phyloP scores from a whole-genome alignment of 495 filamentous ascomycete species.

The Melanomma pulvis-pyrius region DNA sequence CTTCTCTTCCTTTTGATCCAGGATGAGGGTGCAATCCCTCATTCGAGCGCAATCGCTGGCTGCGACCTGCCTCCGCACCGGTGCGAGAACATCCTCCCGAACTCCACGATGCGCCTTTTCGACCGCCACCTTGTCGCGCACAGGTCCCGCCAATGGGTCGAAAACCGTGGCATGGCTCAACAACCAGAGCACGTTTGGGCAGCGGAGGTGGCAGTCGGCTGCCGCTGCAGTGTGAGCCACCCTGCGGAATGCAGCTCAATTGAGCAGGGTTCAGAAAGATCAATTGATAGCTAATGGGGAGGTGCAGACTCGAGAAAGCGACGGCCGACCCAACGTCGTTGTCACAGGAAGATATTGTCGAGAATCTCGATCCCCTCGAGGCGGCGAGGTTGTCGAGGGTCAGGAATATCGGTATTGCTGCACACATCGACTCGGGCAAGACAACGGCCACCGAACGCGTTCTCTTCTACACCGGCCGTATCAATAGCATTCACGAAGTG shows the following conservation, averaged over 20 bases:
- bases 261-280: neutral
- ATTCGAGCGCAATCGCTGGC: constrained; percentile 28
- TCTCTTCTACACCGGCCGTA: constrained; percentile 96
- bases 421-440: constrained; percentile 99
- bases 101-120: constrained; percentile 19
- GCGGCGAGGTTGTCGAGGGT: constrained; percentile 73
- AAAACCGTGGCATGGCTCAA: constrained; percentile 3
- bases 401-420: constrained; percentile 97
- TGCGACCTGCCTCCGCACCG: constrained; percentile 16
- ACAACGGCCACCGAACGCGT: constrained; percentile 97
- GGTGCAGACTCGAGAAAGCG: constrained; percentile 60
- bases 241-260: constrained; percentile 13
- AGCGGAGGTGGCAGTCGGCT: constrained; percentile 40
- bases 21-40: constrained; percentile 36
- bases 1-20: neutral
- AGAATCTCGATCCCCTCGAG: constrained; percentile 75
- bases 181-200: constrained; percentile 9
- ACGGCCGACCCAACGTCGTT: constrained; percentile 60
- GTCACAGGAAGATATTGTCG: constrained; percentile 69
- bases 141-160: constrained; percentile 4
- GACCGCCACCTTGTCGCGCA: constrained; percentile 19
- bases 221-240: constrained; percentile 51
- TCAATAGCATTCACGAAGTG: constrained; percentile 97
- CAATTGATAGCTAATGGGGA: constrained; percentile 27
- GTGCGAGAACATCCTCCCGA: constrained; percentile 14